A percentile compares a stretch with the other conserved stretches of the same genome.
Conservation (phyloP, 768 basidiomycete genomes). For the Xerocomus potaroensis region DNA sequence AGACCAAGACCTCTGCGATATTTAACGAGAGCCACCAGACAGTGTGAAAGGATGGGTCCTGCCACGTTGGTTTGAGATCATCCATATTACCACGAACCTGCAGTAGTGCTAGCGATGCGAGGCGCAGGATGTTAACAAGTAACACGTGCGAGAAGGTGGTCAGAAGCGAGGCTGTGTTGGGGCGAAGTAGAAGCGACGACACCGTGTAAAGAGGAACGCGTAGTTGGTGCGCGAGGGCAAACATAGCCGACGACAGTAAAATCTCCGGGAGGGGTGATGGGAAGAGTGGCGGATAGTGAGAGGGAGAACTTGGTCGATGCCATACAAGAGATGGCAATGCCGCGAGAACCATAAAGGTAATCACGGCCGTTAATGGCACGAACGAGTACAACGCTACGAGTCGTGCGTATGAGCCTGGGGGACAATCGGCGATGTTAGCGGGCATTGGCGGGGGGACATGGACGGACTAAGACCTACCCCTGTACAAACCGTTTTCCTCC, state of each 20-base stretch:
- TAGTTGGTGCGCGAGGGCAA: conserved; percentile 28
- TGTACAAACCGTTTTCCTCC: conserved; percentile 47
- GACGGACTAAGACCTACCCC: conserved; percentile 36
- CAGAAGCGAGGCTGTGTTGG: conserved; percentile 31
- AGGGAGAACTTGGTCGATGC: conserved; percentile 32
- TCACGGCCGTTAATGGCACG: conserved; percentile 50
- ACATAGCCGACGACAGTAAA: conserved; percentile 56
- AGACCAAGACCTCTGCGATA: conserved; percentile 58
- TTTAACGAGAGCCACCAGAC: conserved; percentile 79
- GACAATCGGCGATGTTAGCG: conserved; percentile 3
- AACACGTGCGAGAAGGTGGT: conserved; percentile 45
- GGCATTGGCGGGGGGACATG: neutral
- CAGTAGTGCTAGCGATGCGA: conserved; percentile 50
- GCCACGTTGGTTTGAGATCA: conserved; percentile 47
- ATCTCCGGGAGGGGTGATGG: conserved; percentile 66
- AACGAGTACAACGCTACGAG: conserved; percentile 54
- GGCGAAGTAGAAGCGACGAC: conserved; percentile 30
- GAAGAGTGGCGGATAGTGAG: conserved; percentile 46
- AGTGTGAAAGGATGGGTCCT: conserved; percentile 52
- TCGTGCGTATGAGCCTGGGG: conserved; percentile 65
- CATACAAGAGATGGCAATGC: conserved; percentile 48
- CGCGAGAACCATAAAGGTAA: conserved; percentile 49
- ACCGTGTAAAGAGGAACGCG: conserved; percentile 32
- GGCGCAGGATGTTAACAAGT: conserved; percentile 50
- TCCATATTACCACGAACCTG: conserved; percentile 43